These are phyloP conservation scores for Hyphodiscus sp. DNA, from an alignment of 2,329 filamentous ascomycete species.

Conservation along the genomic window DNA sequence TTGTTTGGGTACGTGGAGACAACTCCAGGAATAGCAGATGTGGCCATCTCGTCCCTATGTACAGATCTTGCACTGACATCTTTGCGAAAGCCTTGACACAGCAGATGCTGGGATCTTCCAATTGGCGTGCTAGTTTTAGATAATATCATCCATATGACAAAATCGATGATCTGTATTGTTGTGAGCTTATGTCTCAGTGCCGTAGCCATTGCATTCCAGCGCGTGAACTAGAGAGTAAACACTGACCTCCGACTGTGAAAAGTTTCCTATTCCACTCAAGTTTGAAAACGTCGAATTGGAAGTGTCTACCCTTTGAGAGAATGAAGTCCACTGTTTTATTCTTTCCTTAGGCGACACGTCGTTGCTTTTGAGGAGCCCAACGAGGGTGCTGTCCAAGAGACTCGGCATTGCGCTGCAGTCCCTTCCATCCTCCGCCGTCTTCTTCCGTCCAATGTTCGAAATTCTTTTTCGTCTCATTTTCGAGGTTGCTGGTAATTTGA, in stretches of 20 bases:
- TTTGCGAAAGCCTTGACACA: constrained; percentile 77
- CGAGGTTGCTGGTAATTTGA: constrained; percentile 59
- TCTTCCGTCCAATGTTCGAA: constrained; percentile 30
- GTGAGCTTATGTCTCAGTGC: constrained; percentile 1
- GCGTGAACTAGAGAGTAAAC: constrained; percentile 1
- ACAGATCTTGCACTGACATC: constrained; percentile 21
- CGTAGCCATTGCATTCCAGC: constrained; percentile 6
- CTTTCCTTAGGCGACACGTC: constrained; percentile 32
- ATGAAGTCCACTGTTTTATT: constrained; percentile 50
- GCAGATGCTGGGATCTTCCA: constrained; percentile 61
- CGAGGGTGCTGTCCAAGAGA: constrained; percentile 28
- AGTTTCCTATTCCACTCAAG: constrained; percentile 37
- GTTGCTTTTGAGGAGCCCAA: constrained; percentile 22
- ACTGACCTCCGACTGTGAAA: constrained; percentile 59
- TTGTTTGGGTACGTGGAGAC: constrained; percentile 60
- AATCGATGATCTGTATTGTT: constrained; percentile 60
- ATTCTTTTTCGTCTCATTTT: constrained; percentile 55
- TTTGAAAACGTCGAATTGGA: constrained; percentile 44
- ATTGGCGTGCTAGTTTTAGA: constrained; percentile 42
- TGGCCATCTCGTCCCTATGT: constrained; percentile 23
- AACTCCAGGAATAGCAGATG: constrained; percentile 57
- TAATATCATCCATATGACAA: constrained; percentile 72
- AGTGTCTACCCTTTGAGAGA: constrained; percentile 59
- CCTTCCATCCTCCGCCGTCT: neutral
- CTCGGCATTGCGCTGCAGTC: constrained; percentile 10